Percentiles rank a stretch among this genome's conserved stretches.
These are phyloP conservation scores for Rhododendron henanense DNA, from an alignment of 148 eudicot genomes.

Conservation along the genomic window DNA sequence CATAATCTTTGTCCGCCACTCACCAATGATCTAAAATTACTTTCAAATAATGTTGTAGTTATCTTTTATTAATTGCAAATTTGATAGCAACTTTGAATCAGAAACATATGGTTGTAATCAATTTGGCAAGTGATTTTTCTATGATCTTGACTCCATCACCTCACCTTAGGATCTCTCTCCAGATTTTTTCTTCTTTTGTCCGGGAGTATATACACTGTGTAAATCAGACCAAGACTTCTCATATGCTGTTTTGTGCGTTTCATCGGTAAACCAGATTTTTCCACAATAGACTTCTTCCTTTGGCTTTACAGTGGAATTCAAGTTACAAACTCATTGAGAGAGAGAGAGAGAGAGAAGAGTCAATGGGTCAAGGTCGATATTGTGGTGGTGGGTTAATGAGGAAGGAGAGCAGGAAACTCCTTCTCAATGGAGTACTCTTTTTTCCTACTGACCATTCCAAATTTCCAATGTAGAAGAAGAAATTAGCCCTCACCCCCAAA, in stretches of 20 bases:
- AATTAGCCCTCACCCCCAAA: background rate
- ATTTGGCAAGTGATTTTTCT: background rate
- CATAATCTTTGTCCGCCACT: no score
- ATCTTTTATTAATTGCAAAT: no score
- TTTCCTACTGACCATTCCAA: background rate
- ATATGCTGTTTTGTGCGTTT: no score
- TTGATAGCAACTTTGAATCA: no score
- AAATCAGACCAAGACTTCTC: no score
- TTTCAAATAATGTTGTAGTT: no score
- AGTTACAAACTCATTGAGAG: background rate
- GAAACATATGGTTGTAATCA: background rate
- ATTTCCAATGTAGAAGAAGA: background rate
- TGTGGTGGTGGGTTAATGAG: no score
- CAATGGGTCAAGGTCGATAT: background rate
- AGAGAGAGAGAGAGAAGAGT: background rate
- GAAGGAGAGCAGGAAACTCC: background rate
- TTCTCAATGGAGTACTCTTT: background rate
- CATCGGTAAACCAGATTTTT: no score
- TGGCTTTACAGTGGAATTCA: background rate
- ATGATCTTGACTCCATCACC: background rate
- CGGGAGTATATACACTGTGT: background rate
- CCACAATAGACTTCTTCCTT: no score
- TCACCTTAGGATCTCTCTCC: background rate
- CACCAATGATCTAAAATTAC: no score
- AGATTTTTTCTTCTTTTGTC: background rate